Conservation (phyloP, 2,329 filamentous ascomycete species). For the Boeremia exigua region DNA sequence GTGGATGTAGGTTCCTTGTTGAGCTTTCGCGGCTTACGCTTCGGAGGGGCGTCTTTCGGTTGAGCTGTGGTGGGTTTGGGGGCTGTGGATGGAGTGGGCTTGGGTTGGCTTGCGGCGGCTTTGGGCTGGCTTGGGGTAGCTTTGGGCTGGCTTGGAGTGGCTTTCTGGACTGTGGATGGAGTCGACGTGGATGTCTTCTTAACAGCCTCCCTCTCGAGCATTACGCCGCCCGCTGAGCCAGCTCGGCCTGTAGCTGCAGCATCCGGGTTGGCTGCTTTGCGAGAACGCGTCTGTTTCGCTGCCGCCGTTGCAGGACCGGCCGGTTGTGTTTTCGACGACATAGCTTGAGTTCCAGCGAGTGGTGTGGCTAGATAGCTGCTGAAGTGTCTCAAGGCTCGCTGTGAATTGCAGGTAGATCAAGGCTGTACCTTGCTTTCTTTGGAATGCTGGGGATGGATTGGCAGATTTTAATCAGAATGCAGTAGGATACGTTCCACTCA, state of each 20-base stretch:
- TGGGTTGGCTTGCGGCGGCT: not conserved
- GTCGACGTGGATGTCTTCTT: constrained; percentile 5
- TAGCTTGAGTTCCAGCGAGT: constrained; percentile 8
- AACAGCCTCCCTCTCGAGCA: constrained; percentile 27
- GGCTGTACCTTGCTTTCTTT: not conserved
- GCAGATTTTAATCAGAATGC: not conserved
- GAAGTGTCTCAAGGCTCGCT: not conserved
- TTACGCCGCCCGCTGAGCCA: constrained; percentile 39
- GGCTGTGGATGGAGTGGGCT: not conserved
- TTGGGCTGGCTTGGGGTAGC: constrained; percentile 16
- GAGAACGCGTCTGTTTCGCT: constrained; percentile 32
- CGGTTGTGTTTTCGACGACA: constrained; percentile 38
- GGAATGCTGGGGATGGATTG: not conserved
- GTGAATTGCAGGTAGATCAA: not conserved
- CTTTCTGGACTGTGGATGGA: not conserved
- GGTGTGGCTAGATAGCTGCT: not conserved
- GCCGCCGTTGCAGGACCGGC: constrained; percentile 25
- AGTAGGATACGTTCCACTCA: not conserved
- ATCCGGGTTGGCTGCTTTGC: constrained; percentile 23
- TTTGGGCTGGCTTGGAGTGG: not conserved
- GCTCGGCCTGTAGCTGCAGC: constrained; percentile 22
- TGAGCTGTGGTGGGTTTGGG: not conserved
- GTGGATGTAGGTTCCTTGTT: constrained; percentile 36
- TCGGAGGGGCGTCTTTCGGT: constrained; percentile 7
- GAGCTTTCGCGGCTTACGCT: constrained; percentile 42